Base-by-base conservation (phyloP, 1,139 yeast species). In the Nematodospora anomalae region DNA sequence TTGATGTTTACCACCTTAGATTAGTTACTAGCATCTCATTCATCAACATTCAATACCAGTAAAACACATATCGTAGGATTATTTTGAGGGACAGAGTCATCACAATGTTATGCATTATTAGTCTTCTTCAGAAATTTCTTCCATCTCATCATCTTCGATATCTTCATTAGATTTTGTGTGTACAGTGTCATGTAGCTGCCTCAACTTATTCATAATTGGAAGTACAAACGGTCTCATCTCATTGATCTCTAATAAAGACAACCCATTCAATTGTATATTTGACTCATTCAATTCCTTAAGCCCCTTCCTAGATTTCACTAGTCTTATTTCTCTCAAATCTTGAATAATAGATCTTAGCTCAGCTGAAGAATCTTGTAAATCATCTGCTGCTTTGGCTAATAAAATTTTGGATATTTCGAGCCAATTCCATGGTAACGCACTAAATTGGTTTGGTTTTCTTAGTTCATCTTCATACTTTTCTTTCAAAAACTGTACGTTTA, bases 401-500 rank as follows among this genome's bases (percentile, higher is more conserved):
- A 89, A 59, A 15, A 83, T 70, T 47, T 83, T 85, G 11, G 92
- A 77, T 1, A 83, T 56, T 37, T 90, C 96, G 16, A 90, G 65
- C 98, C 98, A 92, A 54, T 82, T 79, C 79, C 83, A 79, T 0
- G 97, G 97, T 30, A 92, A 62, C 10, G 71, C 67, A 34, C 90
- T 77, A 53, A 92, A 92, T 42, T 76, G 65, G 26, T 71, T 70
- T 1, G 79, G 74, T 37, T 73, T 57, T 5, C 67, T 63, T 31
- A 79, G 63, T 52, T 92, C 98, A 42, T 77, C 82, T 9, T 84
- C 89, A 49, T 85, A 79, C 36, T 74, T 71, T 4, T 67, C 70
- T 41, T 75, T 74, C 39, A 92, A 59, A 39, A 66, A 68, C n/a
- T 67, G 64, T 35, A 76, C 60, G 11, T 71, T 74, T n/a, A 92